Percentiles rank a stretch among this genome's conserved stretches.
Evolutionary conservation across 169 alveolate species (phyloP).

Genomic region (Fabrea salina): DNA sequence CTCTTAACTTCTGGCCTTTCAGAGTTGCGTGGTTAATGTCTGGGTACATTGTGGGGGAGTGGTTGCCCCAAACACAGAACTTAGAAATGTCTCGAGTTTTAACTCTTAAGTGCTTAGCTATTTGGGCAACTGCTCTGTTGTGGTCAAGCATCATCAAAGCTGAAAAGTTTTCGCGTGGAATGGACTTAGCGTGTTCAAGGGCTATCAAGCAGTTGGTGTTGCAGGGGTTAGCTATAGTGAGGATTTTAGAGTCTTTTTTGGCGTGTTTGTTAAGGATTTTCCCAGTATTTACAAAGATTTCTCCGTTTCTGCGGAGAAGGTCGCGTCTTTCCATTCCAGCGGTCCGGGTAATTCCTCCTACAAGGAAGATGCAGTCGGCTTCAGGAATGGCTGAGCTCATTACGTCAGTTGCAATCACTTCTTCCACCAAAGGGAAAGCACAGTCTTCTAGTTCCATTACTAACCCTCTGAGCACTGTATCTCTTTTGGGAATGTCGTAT

Average conservation of each 20-base stretch:
- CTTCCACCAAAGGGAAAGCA: constrained; percentile 51
- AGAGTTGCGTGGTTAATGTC: constrained; percentile 62
- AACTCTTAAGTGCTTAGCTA: constrained; percentile 56
- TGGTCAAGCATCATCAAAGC: constrained; percentile 86
- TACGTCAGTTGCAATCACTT: constrained; percentile 39
- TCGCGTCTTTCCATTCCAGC: constrained; percentile 80
- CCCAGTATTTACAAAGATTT: constrained; percentile 67
- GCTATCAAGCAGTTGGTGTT: constrained; percentile 83
- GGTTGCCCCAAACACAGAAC: constrained; percentile 82
- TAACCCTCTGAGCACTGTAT: constrained; percentile 44
- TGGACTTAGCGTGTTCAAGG: constrained; percentile 66
- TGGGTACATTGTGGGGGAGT: constrained; percentile 81
- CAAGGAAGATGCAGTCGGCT: constrained; percentile 62
- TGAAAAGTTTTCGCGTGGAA: constrained; percentile 80
- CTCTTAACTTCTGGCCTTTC: constrained; percentile 43
- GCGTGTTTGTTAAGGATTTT: constrained; percentile 69
- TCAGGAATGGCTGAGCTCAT: constrained; percentile 51
- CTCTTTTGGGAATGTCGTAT: constrained; percentile 68
- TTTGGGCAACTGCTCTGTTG: constrained; percentile 72
- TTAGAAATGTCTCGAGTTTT: constrained; percentile 46
- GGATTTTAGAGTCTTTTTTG: constrained; percentile 62
- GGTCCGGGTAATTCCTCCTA: constrained; percentile 73
- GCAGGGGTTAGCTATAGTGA: constrained; percentile 86
- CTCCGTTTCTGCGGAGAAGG: constrained; percentile 62
- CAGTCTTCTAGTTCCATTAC: constrained; percentile 56